Conservation (phyloP, 2,329 filamentous ascomycete species). For the Fusarium dlaminii region DNA sequence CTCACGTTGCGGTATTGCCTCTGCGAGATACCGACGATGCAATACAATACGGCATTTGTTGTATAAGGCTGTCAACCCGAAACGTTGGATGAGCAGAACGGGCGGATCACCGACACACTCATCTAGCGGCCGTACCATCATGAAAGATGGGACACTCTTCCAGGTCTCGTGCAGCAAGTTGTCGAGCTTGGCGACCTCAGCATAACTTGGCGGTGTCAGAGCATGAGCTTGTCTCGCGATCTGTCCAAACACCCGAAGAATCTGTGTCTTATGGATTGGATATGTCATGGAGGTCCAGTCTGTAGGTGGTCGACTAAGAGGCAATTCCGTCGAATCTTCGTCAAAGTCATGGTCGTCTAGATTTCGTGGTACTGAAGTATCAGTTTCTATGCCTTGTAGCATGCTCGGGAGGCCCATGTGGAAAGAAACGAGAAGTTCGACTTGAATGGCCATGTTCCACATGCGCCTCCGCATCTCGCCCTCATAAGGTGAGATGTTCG, state of each 20-base stretch:
- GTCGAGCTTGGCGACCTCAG: conserved; percentile 61
- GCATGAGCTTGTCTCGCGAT: conserved; percentile 62
- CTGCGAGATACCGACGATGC: conserved; percentile 63
- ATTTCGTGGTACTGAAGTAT: conserved; percentile 69
- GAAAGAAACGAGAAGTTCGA: conserved; percentile 72
- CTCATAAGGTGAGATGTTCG: conserved; percentile 60
- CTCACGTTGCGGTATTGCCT: conserved; percentile 52
- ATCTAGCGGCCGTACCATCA: conserved; percentile 59
- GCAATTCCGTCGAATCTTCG: conserved; percentile 63
- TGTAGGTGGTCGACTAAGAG: conserved; percentile 62
- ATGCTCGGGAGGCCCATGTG: conserved; percentile 75
- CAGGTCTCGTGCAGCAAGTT: conserved; percentile 56
- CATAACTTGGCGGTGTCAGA: conserved; percentile 57
- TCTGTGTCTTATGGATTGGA: conserved; percentile 59
- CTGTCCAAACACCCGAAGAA: conserved; percentile 59
- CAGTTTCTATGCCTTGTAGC: conserved; percentile 70
- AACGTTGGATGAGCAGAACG: conserved; percentile 60
- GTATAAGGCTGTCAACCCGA: conserved; percentile 61
- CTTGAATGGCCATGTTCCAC: conserved; percentile 65
- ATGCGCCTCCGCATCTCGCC: conserved; percentile 64
- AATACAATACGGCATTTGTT: conserved; percentile 66
- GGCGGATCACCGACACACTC: conserved; percentile 60
- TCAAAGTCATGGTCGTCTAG: conserved; percentile 73
- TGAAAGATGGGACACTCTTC: conserved; percentile 56
- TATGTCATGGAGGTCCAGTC: conserved; percentile 70